Conservation (phyloP, 164 flowering plant genomes). For the Cinnamomum micranthum region DNA sequence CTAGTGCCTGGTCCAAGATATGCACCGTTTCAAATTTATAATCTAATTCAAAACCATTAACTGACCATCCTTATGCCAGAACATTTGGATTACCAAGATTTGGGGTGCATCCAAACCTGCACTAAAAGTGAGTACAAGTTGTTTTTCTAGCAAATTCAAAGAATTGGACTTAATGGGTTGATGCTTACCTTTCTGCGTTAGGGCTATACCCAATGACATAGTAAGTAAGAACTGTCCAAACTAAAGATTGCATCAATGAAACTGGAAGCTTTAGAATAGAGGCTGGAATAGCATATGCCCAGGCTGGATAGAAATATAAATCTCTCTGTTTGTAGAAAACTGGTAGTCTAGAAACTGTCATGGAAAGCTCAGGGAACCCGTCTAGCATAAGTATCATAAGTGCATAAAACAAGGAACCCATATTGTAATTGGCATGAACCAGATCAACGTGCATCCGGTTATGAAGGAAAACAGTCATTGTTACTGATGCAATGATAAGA, state of each 20-base stretch:
- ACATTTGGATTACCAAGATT: slow-evolving; percentile 32
- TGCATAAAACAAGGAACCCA: slow-evolving; percentile 33
- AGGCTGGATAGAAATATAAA: slow-evolving; percentile 50
- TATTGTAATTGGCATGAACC: not conserved
- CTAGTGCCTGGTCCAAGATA: slow-evolving; percentile 41
- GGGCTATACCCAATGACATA: slow-evolving; percentile 64
- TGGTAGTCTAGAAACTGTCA: slow-evolving; percentile 44
- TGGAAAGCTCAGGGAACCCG: slow-evolving; percentile 43
- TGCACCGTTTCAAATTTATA: slow-evolving; percentile 57
- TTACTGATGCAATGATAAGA: not conserved
- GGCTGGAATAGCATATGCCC: slow-evolving; percentile 61
- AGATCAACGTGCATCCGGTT: not conserved
- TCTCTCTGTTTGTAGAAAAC: slow-evolving; percentile 57
- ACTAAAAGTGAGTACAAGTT: not conserved
- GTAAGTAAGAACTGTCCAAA: slow-evolving; percentile 60
- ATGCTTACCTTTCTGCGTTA: slow-evolving; percentile 42
- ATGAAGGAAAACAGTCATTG: not conserved
- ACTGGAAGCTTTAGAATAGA: slow-evolving; percentile 50
- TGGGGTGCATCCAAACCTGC: not conserved
- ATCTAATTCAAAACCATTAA: slow-evolving; percentile 50
- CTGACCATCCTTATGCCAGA: slow-evolving; percentile 47
- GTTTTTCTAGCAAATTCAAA: not conserved
- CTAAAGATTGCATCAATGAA: slow-evolving; percentile 43
- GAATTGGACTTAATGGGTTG: not conserved
- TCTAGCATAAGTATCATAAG: slow-evolving; percentile 32